Evolutionary conservation across 176 grass and related monocot species (phyloP).

Genomic region (Cocos nucifera): DNA sequence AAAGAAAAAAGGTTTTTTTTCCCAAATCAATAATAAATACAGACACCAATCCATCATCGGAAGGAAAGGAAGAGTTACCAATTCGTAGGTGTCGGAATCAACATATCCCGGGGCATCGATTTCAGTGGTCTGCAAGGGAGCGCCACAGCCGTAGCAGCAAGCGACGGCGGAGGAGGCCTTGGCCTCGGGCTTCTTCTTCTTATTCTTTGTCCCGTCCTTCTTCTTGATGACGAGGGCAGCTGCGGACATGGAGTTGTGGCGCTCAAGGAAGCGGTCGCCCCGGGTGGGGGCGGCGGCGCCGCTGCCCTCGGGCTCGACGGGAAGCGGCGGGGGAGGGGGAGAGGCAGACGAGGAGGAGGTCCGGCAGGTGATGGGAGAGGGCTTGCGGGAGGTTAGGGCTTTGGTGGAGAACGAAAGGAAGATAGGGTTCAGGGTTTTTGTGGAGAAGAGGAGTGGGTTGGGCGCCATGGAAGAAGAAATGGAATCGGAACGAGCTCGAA

Average conservation of each 20-base stretch:
- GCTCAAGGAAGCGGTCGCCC: slow-evolving; percentile 56
- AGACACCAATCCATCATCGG: too few relatives aligned
- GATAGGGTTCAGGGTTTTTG: slow-evolving; percentile 18
- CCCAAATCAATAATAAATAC: too few relatives aligned
- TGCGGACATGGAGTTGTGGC: slow-evolving; percentile 34
- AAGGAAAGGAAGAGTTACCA: slow-evolving; percentile 28
- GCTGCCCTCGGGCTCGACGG: slow-evolving; percentile 16
- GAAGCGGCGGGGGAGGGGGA: slow-evolving; percentile 14
- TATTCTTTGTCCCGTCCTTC: slow-evolving; percentile 20
- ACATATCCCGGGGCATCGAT: slow-evolving; percentile 63
- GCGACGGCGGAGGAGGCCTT: slow-evolving; percentile 30
- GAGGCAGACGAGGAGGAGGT: background rate
- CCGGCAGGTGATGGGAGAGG: slow-evolving; percentile 3
- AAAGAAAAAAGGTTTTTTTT: too few relatives aligned
- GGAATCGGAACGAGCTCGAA: background rate
- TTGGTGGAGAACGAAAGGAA: slow-evolving; percentile 27
- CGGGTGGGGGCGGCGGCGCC: slow-evolving; percentile 47
- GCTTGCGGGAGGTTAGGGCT: slow-evolving; percentile 1
- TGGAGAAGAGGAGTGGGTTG: slow-evolving; percentile 30
- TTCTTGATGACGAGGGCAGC: slow-evolving; percentile 22
- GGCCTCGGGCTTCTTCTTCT: slow-evolving; percentile 37
- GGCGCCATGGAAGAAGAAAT: slow-evolving; percentile 21
- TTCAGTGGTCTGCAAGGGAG: slow-evolving; percentile 70
- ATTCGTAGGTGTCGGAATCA: slow-evolving; percentile 44
- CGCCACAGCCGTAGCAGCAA: slow-evolving; percentile 91